Conservation (phyloP, 305 asterid species). For the Fraxinus dipetala region DNA sequence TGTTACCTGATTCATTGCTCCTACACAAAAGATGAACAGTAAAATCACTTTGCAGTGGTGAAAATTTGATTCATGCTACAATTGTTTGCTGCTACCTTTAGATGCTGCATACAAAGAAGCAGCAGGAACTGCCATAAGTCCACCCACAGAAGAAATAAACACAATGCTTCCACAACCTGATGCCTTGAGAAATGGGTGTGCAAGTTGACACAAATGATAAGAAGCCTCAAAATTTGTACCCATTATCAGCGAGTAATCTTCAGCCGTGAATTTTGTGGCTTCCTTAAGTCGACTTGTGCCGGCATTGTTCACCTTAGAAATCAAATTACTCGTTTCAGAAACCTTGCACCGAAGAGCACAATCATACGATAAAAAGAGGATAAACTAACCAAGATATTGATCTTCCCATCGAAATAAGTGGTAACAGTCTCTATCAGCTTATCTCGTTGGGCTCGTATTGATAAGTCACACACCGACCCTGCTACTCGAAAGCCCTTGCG, state of each 20-base stretch:
- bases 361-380: neutral
- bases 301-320: conserved; percentile 39
- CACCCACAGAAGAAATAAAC: conserved; percentile 41
- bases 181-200: conserved; percentile 39
- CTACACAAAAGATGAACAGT: conserved; percentile 2
- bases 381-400: conserved; percentile 35
- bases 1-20: conserved; percentile 21
- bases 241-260: conserved; percentile 33
- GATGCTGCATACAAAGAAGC: conserved; percentile 26
- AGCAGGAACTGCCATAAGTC: conserved; percentile 23
- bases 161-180: conserved; percentile 39
- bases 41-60: neutral
- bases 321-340: neutral
- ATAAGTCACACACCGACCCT: conserved; percentile 34
- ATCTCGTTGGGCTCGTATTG: conserved; percentile 22
- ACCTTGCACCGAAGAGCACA: neutral
- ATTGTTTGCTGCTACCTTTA: conserved; percentile 15
- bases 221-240: conserved; percentile 38
- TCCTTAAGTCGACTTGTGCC: conserved; percentile 27
- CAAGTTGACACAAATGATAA: conserved; percentile 37
- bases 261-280: conserved; percentile 24
- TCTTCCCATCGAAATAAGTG: conserved; percentile 29
- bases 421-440: conserved; percentile 28
- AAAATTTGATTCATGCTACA: neutral
- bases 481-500: conserved; percentile 31